Conservation (phyloP, 2,329 filamentous ascomycete genomes). For the Cytospora mali region DNA sequence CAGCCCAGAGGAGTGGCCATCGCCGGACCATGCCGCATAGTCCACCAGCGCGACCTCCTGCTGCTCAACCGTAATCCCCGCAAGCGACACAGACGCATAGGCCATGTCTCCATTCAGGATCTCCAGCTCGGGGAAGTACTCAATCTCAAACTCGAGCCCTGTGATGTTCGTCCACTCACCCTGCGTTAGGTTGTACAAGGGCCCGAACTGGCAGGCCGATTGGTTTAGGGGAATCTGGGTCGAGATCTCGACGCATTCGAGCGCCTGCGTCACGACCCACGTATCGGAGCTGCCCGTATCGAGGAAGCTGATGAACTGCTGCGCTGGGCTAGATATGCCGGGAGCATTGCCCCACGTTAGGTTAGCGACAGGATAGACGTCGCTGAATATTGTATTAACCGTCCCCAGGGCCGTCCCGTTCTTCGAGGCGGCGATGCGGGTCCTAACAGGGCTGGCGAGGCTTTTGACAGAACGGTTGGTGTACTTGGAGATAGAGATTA, state of each 20-base stretch:
- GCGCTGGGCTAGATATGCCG: slow-evolving; percentile 9
- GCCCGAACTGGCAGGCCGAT: slow-evolving; percentile 29
- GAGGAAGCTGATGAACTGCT: slow-evolving; percentile 36
- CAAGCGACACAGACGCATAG: slow-evolving; percentile 49
- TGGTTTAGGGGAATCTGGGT: slow-evolving; percentile 22
- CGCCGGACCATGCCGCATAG: slow-evolving; percentile 53
- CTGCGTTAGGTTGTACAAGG: slow-evolving; percentile 24
- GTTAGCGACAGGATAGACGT: slow-evolving; percentile 30
- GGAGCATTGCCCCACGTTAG: slow-evolving; percentile 30
- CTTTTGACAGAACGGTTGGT: slow-evolving; percentile 9
- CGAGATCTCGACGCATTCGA: slow-evolving; percentile 44
- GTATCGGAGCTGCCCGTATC: slow-evolving; percentile 58
- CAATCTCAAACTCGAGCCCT: slow-evolving; percentile 20
- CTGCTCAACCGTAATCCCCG: slow-evolving; percentile 46
- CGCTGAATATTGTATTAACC: slow-evolving; percentile 29
- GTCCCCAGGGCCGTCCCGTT: neutral
- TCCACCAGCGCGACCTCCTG: slow-evolving; percentile 55
- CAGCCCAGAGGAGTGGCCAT: slow-evolving; percentile 54
- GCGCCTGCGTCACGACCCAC: slow-evolving; percentile 47
- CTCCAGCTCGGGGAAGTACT: slow-evolving; percentile 26
- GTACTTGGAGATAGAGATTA: slow-evolving; percentile 1
- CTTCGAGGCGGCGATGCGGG: slow-evolving; percentile 10
- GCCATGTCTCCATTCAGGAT: slow-evolving; percentile 48
- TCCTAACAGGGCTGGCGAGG: slow-evolving; percentile 18
- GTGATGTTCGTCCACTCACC: slow-evolving; percentile 24